phyloP scores from a whole-genome alignment of 768 basidiomycete species.

The Heimioporus sp. region DNA sequence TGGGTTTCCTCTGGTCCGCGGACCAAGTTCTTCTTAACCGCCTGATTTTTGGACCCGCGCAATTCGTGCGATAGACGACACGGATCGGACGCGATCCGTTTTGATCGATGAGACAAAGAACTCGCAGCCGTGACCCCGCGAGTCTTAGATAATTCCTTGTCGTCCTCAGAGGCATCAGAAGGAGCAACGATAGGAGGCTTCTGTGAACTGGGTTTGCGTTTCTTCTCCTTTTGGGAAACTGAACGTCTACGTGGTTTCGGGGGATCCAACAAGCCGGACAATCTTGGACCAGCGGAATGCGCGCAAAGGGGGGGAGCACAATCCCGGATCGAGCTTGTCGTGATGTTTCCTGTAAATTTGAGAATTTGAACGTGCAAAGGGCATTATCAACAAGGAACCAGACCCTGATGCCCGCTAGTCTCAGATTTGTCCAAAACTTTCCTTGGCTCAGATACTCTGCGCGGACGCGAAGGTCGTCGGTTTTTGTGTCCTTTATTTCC shows the following conservation, averaged over 20 bases:
- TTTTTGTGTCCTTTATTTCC: not conserved
- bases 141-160: slow-evolving; percentile 3
- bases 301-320: too few relatives aligned
- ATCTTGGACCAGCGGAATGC: too few relatives aligned
- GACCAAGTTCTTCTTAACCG: not conserved
- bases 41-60: not conserved
- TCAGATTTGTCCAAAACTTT: not conserved
- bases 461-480: not conserved
- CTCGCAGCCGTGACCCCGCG: not conserved
- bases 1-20: not conserved
- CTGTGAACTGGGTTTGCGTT: slow-evolving; percentile 25
- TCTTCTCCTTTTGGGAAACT: slow-evolving; percentile 7
- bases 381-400: not conserved
- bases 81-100: slow-evolving; percentile 8
- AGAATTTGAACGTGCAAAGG: not conserved
- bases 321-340: not conserved
- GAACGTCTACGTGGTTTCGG: not conserved
- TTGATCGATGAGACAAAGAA: slow-evolving; percentile 8
- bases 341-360: not conserved
- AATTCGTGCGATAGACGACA: not conserved
- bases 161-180: slow-evolving; percentile 24
- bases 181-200: slow-evolving; percentile 12
- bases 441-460: not conserved
- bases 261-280: not conserved
- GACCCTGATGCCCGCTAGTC: slow-evolving; percentile 9